Conservation (phyloP, 2,329 filamentous ascomycete genomes). For the Arthrinium phaeospermum region DNA sequence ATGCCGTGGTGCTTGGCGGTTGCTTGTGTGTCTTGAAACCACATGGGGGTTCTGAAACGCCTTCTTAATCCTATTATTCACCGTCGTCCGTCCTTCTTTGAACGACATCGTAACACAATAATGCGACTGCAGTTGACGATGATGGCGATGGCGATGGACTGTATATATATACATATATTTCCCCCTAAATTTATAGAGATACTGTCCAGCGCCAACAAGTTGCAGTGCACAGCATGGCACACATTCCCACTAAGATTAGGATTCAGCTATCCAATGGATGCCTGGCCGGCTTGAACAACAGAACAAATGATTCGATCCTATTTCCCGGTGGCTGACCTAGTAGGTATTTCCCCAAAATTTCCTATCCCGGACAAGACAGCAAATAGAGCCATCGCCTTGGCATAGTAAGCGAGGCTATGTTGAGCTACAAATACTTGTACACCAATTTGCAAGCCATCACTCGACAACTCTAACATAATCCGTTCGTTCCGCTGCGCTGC, state of each 20-base stretch:
- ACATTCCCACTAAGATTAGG: too few species aligned
- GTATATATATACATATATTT: too few species aligned
- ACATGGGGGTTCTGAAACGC: conserved; percentile 4
- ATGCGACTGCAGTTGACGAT: background rate
- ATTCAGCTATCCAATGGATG: too few species aligned
- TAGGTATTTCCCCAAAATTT: background rate
- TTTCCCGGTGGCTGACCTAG: background rate
- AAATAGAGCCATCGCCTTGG: background rate
- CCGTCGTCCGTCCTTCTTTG: background rate
- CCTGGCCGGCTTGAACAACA: background rate
- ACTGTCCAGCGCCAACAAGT: background rate
- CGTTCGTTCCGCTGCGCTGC: background rate
- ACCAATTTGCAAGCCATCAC: background rate
- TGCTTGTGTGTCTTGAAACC: conserved; percentile 17
- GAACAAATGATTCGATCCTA: too few species aligned
- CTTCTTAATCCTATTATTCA: background rate
- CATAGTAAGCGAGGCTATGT: conserved; percentile 1
- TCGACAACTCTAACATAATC: background rate
- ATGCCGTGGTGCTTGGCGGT: background rate
- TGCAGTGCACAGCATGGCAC: background rate
- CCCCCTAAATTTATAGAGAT: too few species aligned
- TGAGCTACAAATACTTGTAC: background rate
- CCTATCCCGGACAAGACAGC: background rate
- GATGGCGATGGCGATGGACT: too few species aligned
- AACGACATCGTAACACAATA: background rate